phyloP scores from a whole-genome alignment of 1,284 basidiomycete genomes.

The Somion occarium region DNA sequence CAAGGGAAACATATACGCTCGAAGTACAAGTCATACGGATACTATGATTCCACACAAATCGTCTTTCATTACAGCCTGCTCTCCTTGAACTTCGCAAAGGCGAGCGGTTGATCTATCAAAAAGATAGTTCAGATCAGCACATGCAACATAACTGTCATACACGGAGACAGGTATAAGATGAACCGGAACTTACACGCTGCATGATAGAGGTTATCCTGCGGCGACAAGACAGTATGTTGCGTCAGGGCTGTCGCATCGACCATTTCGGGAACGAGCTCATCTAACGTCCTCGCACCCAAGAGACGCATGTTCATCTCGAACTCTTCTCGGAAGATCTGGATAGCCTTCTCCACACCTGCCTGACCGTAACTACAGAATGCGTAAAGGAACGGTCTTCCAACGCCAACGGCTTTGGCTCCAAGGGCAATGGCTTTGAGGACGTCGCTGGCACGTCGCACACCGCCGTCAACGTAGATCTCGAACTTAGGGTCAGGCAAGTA shows the following conservation, averaged over 20 bases:
- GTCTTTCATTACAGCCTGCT: slow-evolving; percentile 16
- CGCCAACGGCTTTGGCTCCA: slow-evolving; percentile 82
- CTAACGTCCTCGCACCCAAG: slow-evolving; percentile 75
- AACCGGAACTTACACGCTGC: slow-evolving; percentile 61
- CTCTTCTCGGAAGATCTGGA: slow-evolving; percentile 83
- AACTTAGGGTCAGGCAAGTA: slow-evolving; percentile 70
- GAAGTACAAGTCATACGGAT: too few species aligned
- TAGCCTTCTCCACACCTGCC: slow-evolving; percentile 74
- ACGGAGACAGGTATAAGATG: background rate
- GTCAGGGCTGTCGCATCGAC: slow-evolving; percentile 76
- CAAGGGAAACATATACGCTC: too few species aligned
- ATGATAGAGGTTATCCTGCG: slow-evolving; percentile 69
- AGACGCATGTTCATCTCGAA: slow-evolving; percentile 93
- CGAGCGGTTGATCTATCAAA: slow-evolving; percentile 20
- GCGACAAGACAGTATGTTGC: slow-evolving; percentile 59
- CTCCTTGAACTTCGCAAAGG: slow-evolving; percentile 21
- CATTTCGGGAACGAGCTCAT: slow-evolving; percentile 82
- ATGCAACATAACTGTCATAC: too few species aligned
- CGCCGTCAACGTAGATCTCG: slow-evolving; percentile 90
- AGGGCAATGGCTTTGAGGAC: slow-evolving; percentile 90
- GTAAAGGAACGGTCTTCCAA: slow-evolving; percentile 85
- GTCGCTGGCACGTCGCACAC: slow-evolving; percentile 87
- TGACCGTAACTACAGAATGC: slow-evolving; percentile 87
- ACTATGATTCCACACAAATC: too few species aligned
- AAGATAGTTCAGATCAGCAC: background rate